Base-by-base conservation (phyloP, 768 basidiomycete genomes). In the Calocybe indica region DNA sequence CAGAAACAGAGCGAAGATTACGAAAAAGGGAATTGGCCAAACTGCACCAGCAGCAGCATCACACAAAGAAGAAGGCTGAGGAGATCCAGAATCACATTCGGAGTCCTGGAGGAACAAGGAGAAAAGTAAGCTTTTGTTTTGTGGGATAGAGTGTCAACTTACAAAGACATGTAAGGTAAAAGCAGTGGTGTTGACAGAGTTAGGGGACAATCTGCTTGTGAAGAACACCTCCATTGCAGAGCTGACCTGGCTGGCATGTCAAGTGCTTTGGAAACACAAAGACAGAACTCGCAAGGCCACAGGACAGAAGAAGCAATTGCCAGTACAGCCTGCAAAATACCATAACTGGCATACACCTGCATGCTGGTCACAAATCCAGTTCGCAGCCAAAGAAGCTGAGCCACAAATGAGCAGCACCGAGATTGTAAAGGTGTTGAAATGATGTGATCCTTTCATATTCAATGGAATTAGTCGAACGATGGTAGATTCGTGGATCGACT, bases 401-500 rank as follows among this genome's bases (percentile, higher is more conserved):
- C n/a, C n/a, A 35, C 35, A 40, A 30, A 55, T 49, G 51, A 56
- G 58, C 30, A 35, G 54, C 10, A 34, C 35, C 33, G 46, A 12
- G 13, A 61, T 60, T 40, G 57, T 50, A 7, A 50, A 47, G 1
- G n/a, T 43, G 10, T 47, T 58, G 9, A 52, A 62, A 37, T 41
- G 40, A 11, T 31, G 28, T 10, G 38, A 57, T 43, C 46, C 54
- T 11, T 45, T 40, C 9, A 44, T 43, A 13, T 62, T 60, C 45
- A 41, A 32, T 3, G 36, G 40, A n/a, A 43, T 62, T 38, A 59
- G 35, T 30, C 43, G 37, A 8, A 58, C 37, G 11, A 61, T 49
- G 2, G 49, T 63, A 15, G 53, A 60, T 9, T 50, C 45, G 11
- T 63, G 62, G 61, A 59, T 63, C 49, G 61, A 60, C 41, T 47